phyloP scores from a whole-genome alignment of 1,284 basidiomycete genomes.

The Boletus mariae region DNA sequence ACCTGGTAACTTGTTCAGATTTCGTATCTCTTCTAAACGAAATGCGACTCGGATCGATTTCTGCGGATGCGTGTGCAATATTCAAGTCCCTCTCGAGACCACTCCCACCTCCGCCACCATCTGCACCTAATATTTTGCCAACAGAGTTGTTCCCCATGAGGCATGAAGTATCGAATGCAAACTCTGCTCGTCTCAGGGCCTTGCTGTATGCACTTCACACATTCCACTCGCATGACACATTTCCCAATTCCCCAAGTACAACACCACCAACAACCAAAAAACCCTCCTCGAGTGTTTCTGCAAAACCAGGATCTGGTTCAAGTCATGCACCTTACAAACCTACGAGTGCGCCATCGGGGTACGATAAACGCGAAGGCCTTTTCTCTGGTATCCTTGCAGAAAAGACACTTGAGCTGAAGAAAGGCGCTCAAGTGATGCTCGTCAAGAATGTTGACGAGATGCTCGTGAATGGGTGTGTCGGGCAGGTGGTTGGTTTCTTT shows the following conservation, averaged over 20 bases:
- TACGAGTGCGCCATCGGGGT: slow-evolving; percentile 3
- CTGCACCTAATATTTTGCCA: slow-evolving; percentile 32
- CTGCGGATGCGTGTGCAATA: slow-evolving; percentile 25
- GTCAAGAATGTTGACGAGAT: slow-evolving; percentile 77
- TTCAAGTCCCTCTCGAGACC: slow-evolving; percentile 47
- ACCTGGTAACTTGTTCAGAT: slow-evolving; percentile 33
- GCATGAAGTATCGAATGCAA: slow-evolving; percentile 36
- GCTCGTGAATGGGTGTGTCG: slow-evolving; percentile 76
- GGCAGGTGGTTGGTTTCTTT: slow-evolving; percentile 57
- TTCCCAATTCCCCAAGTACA: slow-evolving; percentile 17
- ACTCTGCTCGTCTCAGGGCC: slow-evolving; percentile 32
- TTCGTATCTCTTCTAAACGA: slow-evolving; percentile 72
- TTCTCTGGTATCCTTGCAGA: slow-evolving; percentile 53
- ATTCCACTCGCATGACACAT: slow-evolving; percentile 35
- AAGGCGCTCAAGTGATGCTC: slow-evolving; percentile 58
- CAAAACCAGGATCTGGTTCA: background rate
- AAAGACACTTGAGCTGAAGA: slow-evolving; percentile 51
- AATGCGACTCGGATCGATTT: slow-evolving; percentile 57
- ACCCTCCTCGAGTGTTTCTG: background rate
- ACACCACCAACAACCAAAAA: slow-evolving; percentile 3
- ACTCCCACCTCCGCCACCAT: slow-evolving; percentile 20
- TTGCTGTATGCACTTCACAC: slow-evolving; percentile 24
- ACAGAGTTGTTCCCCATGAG: slow-evolving; percentile 40
- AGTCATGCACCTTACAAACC: slow-evolving; percentile 11
- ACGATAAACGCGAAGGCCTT: slow-evolving; percentile 42